Evolutionary conservation across 352 stramenopile species (phyloP), one percentile per base, ranked within the genome.

Genomic region (Phytophthora brassicae): DNA sequence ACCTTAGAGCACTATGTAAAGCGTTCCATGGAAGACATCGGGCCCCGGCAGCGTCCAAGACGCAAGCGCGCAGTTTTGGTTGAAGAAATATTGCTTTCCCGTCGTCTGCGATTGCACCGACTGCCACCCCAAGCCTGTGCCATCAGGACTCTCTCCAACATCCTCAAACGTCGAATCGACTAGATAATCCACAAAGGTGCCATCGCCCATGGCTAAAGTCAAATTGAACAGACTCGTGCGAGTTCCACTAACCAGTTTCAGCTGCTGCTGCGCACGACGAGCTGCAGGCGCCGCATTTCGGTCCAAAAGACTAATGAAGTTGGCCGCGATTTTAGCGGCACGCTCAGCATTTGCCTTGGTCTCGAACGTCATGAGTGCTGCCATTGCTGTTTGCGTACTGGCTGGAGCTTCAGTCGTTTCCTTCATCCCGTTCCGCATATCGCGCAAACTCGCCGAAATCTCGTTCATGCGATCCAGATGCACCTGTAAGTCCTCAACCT

Each of bases 61-160:
- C 56, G 84, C 88, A 63, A 85, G 72, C 42, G 80, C 80, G 53
- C 77, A 88, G 35, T 74, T 80, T 49, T 85, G 76, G 73, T 93
- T 91, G 77, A 89, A 93, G 61, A 82, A 93, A 69, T 93, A 93
- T 66, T 89, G 56, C 60, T 90, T 93, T 60, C 80, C 82, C 6
- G 81, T 91, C 45, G 83, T 87, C 39, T 77, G 79, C 9, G 80
- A 93, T 20, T 85, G 47, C 57, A 93, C 84, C 0, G 84, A 67
- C 26, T 86, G 72, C 84, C 84, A 93, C 23, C 84, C 81, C 5
- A 67, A 61, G 8, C 60, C 60, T 24, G 64, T 69, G 6, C 67
- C 63, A 6, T 83, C 79, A 13, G 66, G 67, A 19, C 63, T 75
- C 53, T 81, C 81, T 6, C 53, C 49, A 8, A 88, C 64, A 17